Evolutionary conservation across 805 yeast genomes (phyloP).

Genomic region (Ogataea wickerhamii): DNA sequence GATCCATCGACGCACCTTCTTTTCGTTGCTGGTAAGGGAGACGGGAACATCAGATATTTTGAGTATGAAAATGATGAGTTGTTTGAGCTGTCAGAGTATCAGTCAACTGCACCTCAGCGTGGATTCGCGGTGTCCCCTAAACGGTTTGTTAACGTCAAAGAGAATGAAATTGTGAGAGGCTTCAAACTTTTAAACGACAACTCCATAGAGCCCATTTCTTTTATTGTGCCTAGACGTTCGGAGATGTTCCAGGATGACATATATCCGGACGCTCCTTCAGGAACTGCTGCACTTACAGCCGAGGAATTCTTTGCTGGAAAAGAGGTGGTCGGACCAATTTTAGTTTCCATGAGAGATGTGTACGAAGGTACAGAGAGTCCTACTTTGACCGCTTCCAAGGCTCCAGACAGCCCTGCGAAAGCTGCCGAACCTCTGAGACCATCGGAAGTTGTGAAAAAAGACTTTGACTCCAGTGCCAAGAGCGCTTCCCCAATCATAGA

Average conservation of each 20-base stretch:
- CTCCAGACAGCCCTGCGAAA: slow-evolving; percentile 20
- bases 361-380: slow-evolving; percentile 74
- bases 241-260: slow-evolving; percentile 92
- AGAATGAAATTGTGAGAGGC: slow-evolving; percentile 78
- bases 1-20: slow-evolving; percentile 78
- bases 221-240: slow-evolving; percentile 89
- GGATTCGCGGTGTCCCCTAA: slow-evolving; percentile 93
- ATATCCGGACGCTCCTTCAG: slow-evolving; percentile 86
- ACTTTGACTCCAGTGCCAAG: background rate
- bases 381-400: slow-evolving; percentile 39
- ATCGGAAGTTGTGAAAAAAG: slow-evolving; percentile 19
- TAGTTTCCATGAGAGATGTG: slow-evolving; percentile 69
- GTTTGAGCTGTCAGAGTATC: slow-evolving; percentile 81
- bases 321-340: slow-evolving; percentile 74
- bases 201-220: slow-evolving; percentile 84
- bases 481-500: background rate
- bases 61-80: slow-evolving; percentile 85
- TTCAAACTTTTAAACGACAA: slow-evolving; percentile 87
- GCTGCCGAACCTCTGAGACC: slow-evolving; percentile 20
- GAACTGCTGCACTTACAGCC: slow-evolving; percentile 72
- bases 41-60: slow-evolving; percentile 92
- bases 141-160: slow-evolving; percentile 69
- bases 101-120: slow-evolving; percentile 89
- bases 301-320: slow-evolving; percentile 80
- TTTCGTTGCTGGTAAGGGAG: slow-evolving; percentile 95